phyloP scores from a whole-genome alignment of 1,284 basidiomycete genomes.

The Phellopilus nigrolimitatus region DNA sequence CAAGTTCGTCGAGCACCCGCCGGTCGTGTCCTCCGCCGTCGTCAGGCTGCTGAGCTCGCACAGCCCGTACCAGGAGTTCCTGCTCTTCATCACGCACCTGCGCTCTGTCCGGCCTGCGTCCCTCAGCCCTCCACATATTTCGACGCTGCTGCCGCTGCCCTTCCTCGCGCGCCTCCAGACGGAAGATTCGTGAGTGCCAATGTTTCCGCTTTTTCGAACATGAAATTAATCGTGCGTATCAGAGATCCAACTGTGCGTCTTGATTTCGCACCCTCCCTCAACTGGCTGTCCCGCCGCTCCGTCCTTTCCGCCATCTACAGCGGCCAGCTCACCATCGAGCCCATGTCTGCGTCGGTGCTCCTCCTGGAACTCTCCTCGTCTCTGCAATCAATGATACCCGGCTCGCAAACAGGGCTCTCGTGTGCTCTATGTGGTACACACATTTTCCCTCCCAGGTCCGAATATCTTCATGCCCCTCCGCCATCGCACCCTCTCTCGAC shows the following conservation, averaged over 20 bases:
- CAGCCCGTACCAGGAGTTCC: conserved; percentile 83
- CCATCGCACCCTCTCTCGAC: conserved; percentile 23
- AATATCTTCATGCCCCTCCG: conserved; percentile 19
- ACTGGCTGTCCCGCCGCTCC: conserved; percentile 88
- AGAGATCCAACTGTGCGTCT: conserved; percentile 91
- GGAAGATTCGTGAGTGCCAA: conserved; percentile 79
- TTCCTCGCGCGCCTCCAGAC: conserved; percentile 78
- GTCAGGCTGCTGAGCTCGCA: conserved; percentile 60
- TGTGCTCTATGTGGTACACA: conserved; percentile 76
- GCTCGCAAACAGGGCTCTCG: conserved; percentile 35
- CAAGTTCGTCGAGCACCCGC: conserved; percentile 52
- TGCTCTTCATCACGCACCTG: conserved; percentile 78
- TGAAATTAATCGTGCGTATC: conserved; percentile 20
- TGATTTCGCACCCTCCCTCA: conserved; percentile 90
- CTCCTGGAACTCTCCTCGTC: conserved; percentile 43
- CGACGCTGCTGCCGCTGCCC: conserved; percentile 70
- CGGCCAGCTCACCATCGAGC: conserved; percentile 88
- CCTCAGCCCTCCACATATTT: conserved; percentile 56
- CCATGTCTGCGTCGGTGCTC: conserved; percentile 54
- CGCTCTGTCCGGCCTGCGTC: conserved; percentile 64
- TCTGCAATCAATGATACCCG: conserved; percentile 39
- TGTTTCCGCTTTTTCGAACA: conserved; percentile 15
- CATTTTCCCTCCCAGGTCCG: conserved; percentile 33
- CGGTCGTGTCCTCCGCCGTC: conserved; percentile 22
- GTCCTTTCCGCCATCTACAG: conserved; percentile 83